Evolutionary conservation across 805 yeast genomes (phyloP), one percentile per base, ranked within the genome.

Genomic region (Schwanniomyces polymorphus): DNA sequence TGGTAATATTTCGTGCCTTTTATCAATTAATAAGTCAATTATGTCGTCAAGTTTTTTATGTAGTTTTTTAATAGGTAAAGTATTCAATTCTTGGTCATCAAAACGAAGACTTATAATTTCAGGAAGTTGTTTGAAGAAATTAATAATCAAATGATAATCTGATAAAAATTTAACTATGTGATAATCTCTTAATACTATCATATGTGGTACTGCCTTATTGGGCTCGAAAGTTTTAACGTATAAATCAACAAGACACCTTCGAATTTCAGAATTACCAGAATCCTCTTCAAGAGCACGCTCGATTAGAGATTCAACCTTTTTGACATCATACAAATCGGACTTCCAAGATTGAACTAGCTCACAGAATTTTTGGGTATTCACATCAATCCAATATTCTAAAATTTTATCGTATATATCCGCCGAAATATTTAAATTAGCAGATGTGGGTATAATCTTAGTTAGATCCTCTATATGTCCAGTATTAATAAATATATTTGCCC

Each of bases 1-100:
- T 0, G 96, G 86, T 2, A 74, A 52, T 3, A 91, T 65, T 56
- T 87, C 90, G 54, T 84, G 87, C 38, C 89, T 72, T 42, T 80
- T 80, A 9, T 78, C 81, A 2, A 85, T 84, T 27, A 89, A 67
- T 6, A 88, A 66, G 4, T 72, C 62, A 6, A 88, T 68, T 1
- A 83, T 65, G 12, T 76, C 78, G 2, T 51, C 42, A 6, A 86
- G 59, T 18, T 64, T 65, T 1, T 60, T 57, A 18, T 69, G 63
- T 2, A 85, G 50, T 5, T 69, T 63, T 1, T 63, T 65, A 1
- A 81, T 61, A 1, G 84, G 72, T 3, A 76, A 60, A 2, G 62
- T 59, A 8, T 62, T 57, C 1, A 81, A 51, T 16, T 76, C 78
- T 1, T 67, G 60, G 0, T 58, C 49, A 1, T 47, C 46, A 14